A percentile compares a stretch with the other conserved stretches of the same genome.
phyloP scores from a whole-genome alignment of 2,329 filamentous ascomycete species.

The Dendrostoma leiphaemia region DNA sequence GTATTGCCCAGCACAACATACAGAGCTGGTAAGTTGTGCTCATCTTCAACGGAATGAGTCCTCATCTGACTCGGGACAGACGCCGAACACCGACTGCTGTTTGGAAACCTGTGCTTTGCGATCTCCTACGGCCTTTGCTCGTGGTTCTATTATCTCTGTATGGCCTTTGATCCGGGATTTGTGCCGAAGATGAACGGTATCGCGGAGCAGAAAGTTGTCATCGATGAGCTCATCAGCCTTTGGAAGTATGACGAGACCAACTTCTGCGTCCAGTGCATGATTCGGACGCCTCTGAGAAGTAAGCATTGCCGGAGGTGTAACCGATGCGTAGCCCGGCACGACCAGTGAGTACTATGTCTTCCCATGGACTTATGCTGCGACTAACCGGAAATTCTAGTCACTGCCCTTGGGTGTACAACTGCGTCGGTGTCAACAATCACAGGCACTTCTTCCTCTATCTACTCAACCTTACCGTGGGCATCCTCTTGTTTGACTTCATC shows the following conservation, averaged over 20 bases:
- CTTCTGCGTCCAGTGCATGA: slow-evolving; percentile 94
- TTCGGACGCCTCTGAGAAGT: slow-evolving; percentile 84
- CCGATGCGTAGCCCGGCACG: slow-evolving; percentile 92
- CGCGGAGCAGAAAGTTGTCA: slow-evolving; percentile 83
- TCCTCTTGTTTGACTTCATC: slow-evolving; percentile 69
- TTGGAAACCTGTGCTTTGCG: slow-evolving; percentile 76
- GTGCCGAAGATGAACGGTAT: slow-evolving; percentile 89
- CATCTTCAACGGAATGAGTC: background rate
- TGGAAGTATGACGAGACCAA: slow-evolving; percentile 94
- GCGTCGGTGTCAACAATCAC: slow-evolving; percentile 92
- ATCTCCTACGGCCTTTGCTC: slow-evolving; percentile 62
- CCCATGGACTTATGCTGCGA: background rate
- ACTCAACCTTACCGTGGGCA: slow-evolving; percentile 71
- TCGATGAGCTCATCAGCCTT: slow-evolving; percentile 78
- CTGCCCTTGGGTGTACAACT: slow-evolving; percentile 98
- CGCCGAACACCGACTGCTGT: slow-evolving; percentile 63
- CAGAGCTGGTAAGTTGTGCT: slow-evolving; percentile 49
- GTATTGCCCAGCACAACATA: slow-evolving; percentile 56
- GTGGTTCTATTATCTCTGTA: slow-evolving; percentile 86
- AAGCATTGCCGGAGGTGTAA: slow-evolving; percentile 94
- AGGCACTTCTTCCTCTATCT: slow-evolving; percentile 94
- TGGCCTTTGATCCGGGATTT: slow-evolving; percentile 87
- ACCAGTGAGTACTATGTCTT: slow-evolving; percentile 72
- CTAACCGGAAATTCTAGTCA: slow-evolving; percentile 54
- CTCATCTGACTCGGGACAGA: slow-evolving; percentile 37